Evolutionary conservation across 192 early-diverging fungal species (phyloP).

Genomic region (Coemansia sp.): DNA sequence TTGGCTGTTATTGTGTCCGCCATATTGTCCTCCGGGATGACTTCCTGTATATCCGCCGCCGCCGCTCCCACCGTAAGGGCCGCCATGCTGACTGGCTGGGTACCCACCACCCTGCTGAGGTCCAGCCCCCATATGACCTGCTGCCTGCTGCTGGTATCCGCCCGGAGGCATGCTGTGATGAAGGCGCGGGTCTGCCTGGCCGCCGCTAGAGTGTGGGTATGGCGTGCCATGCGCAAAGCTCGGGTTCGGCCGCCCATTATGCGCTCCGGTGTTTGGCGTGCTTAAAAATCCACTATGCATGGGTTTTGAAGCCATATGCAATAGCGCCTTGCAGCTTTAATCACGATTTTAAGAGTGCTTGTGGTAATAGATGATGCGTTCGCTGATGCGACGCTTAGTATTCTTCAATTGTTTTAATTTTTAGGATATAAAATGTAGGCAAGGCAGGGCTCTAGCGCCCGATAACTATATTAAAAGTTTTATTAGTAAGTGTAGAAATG

Average conservation of each 20-base stretch:
- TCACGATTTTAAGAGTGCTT: not conserved
- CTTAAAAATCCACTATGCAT: slow-evolving; percentile 6
- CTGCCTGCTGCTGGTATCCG: not conserved
- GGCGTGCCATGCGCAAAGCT: slow-evolving; percentile 1
- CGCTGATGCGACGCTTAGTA: not conserved
- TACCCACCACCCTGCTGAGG: slow-evolving; percentile 6
- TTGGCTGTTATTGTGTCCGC: not conserved
- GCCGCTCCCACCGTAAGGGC: slow-evolving; percentile 7
- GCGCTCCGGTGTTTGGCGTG: not conserved
- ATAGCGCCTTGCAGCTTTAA: not conserved
- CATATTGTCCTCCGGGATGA: not conserved
- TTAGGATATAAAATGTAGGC: not conserved
- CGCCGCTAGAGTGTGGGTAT: not conserved
- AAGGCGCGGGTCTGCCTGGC: not conserved
- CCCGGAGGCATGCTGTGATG: not conserved
- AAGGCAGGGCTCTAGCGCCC: not conserved
- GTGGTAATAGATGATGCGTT: not conserved
- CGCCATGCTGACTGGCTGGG: not conserved
- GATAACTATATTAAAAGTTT: not conserved
- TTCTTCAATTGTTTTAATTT: not conserved
- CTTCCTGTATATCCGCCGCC: slow-evolving; percentile 1
- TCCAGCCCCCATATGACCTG: not conserved
- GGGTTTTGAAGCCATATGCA: not conserved
- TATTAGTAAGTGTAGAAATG: not conserved
- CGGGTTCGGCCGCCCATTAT: not conserved